Evolutionary conservation across 208 protist species (phyloP).

Genomic region (Naegleria lovaniensis): DNA sequence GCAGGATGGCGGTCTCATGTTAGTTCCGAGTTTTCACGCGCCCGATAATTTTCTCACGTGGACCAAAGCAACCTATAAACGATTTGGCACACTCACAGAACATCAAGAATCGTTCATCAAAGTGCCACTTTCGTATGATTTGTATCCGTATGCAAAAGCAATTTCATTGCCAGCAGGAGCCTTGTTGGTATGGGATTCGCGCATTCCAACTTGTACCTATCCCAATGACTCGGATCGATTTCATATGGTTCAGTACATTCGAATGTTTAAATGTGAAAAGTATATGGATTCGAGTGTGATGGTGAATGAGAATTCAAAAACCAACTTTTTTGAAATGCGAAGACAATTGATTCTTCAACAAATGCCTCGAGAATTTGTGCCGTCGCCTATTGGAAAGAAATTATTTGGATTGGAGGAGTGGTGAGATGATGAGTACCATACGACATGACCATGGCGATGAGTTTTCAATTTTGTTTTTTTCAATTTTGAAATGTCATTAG

Average conservation of each 20-base stretch:
- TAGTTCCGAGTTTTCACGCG: background rate
- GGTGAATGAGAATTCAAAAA: background rate
- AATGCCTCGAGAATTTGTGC: background rate
- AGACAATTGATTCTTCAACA: background rate
- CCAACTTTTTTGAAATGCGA: background rate
- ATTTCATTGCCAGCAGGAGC: background rate
- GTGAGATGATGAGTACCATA: no score
- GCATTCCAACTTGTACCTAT: background rate
- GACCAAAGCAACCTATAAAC: background rate
- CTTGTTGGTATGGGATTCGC: background rate
- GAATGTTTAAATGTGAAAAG: conserved; percentile 14
- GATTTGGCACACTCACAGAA: background rate
- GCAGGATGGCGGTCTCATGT: background rate
- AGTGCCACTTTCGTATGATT: background rate
- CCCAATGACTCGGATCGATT: background rate
- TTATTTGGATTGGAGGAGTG: background rate
- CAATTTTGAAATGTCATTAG: no score
- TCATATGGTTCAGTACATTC: background rate
- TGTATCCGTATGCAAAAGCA: background rate
- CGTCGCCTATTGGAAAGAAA: background rate
- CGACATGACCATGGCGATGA: no score
- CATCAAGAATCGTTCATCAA: background rate
- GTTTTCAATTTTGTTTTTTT: no score
- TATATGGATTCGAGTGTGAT: background rate
- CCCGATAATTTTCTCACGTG: background rate